phyloP scores from a whole-genome alignment of 1,139 yeast species.

The Meyerozyma carpophila region DNA sequence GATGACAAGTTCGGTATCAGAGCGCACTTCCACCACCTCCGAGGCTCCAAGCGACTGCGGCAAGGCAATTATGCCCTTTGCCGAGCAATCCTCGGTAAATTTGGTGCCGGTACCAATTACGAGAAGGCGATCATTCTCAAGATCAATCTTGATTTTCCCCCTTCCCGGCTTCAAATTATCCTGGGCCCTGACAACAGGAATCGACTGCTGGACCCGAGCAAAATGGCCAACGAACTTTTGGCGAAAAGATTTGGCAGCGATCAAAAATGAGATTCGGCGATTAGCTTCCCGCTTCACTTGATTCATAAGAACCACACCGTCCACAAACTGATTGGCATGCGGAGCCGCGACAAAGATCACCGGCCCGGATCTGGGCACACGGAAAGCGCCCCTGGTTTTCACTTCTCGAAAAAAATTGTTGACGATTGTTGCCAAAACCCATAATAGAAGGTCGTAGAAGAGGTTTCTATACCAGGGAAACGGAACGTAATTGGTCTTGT shows the following conservation, averaged over 20 bases:
- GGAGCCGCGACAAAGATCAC: conserved; percentile 96
- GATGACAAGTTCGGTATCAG: conserved; percentile 70
- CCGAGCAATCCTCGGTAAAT: conserved; percentile 61
- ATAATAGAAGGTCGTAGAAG: conserved; percentile 44
- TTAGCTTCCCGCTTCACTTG: conserved; percentile 70
- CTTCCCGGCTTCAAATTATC: conserved; percentile 62
- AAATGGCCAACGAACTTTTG: conserved; percentile 67
- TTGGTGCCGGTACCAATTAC: conserved; percentile 64
- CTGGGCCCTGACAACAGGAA: conserved; percentile 90
- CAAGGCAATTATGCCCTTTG: conserved; percentile 68
- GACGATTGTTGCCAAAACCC: conserved; percentile 37
- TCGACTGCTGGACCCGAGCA: conserved; percentile 71
- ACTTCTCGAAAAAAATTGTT: conserved; percentile 81
- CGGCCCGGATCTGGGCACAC: conserved; percentile 80
- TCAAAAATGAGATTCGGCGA: conserved; percentile 73
- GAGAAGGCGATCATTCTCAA: conserved; percentile 38
- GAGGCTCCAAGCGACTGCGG: conserved; percentile 78
- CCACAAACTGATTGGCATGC: conserved; percentile 95
- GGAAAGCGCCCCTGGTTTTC: conserved; percentile 84
- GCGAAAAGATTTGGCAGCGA: conserved; percentile 78
- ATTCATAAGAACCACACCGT: conserved; percentile 79
- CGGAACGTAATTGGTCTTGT: conserved; percentile 8
- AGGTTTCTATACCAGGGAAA: conserved; percentile 31
- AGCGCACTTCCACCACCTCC: conserved; percentile 61
- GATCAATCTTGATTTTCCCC: conserved; percentile 54